Base-by-base conservation (phyloP, 345 rosid genomes). In the Dovyalis caffra region DNA sequence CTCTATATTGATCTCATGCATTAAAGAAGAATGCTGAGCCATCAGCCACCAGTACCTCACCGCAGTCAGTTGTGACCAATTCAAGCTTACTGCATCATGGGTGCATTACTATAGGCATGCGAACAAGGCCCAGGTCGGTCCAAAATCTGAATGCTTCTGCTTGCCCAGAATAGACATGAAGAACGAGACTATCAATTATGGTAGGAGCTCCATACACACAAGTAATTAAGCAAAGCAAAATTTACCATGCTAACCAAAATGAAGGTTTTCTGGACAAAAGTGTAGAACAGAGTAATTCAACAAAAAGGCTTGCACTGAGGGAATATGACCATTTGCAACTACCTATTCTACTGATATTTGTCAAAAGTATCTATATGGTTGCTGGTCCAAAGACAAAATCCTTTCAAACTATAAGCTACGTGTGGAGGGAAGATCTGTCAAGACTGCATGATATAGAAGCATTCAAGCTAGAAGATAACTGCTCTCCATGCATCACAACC, bases 261-360 rank as follows among this genome's bases (percentile, higher is more conserved):
- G 49, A 43, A 43, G 49, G 49, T 43, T 14, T 43, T 43, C 49
- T 43, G 18, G 16, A 43, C 49, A 43, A 43, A 14, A 49, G 75
- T 71, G 77, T 69, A 16, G 33, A 35, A 10, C 23, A 69, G 31
- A 32, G 21, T 69, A 69, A 31, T 75, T 60, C 62, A 15, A 25
- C 72, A n/a, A 75, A 72, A 25, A 65, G 62, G 57, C 14, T 32
- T 35, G 47, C 25, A 35, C 35, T 23, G 7, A 29, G 43, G 10
- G 21, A 12, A 49, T 69, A 34, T 56, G 25, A 62, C 6, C 20
- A 38, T 33, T 33, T 47, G 65, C 53, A 57, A 37, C 21, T 38
- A 74, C 70, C 78, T 74, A 71, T 8, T 18, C 80, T 77, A 82
- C n/a, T n/a, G 60, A 40, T 72, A 58, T 75, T 72, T 61, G 14